Evolutionary conservation across 1,284 basidiomycete genomes (phyloP).

Genomic region (Sphagnurus paluster): DNA sequence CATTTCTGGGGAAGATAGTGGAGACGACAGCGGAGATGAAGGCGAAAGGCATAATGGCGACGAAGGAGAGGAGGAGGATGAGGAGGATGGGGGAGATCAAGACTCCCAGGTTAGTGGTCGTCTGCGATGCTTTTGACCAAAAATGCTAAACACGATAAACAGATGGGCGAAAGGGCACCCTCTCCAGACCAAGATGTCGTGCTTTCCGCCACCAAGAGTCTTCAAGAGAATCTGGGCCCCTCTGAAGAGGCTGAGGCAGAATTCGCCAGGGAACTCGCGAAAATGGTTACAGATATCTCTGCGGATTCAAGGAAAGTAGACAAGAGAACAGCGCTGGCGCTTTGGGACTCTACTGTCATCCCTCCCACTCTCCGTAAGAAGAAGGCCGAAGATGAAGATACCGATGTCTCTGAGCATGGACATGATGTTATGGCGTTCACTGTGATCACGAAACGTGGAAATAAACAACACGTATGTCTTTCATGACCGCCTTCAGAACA

Average conservation of each 20-base stretch:
- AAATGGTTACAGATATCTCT: conserved; percentile 88
- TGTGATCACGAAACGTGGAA: conserved; percentile 90
- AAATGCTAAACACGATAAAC: conserved; percentile 9
- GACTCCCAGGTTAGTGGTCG: conserved; percentile 51
- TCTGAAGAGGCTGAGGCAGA: conserved; percentile 89
- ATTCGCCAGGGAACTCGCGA: conserved; percentile 94
- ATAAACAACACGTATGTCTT: conserved; percentile 79
- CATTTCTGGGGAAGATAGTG: conserved; percentile 52
- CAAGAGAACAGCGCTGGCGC: conserved; percentile 77
- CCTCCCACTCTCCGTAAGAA: conserved; percentile 64
- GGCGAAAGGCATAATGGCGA: conserved; percentile 53
- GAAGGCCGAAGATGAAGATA: conserved; percentile 51
- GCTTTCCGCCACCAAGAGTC: conserved; percentile 49
- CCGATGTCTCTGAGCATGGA: conserved; percentile 34
- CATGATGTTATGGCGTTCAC: conserved; percentile 87
- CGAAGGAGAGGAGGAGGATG: conserved; percentile 62
- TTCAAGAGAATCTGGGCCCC: conserved; percentile 71
- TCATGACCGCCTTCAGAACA: conserved; percentile 3
- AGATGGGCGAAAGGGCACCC: conserved; percentile 67
- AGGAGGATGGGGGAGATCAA: conserved; percentile 39
- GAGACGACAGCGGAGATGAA: conserved; percentile 72
- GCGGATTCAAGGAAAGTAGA: conserved; percentile 82
- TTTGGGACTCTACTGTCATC: conserved; percentile 86
- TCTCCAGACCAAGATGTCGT: conserved; percentile 79
- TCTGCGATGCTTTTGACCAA: neutral